Conservation (phyloP, 805 yeast genomes). For the Yarrowia deformans region DNA sequence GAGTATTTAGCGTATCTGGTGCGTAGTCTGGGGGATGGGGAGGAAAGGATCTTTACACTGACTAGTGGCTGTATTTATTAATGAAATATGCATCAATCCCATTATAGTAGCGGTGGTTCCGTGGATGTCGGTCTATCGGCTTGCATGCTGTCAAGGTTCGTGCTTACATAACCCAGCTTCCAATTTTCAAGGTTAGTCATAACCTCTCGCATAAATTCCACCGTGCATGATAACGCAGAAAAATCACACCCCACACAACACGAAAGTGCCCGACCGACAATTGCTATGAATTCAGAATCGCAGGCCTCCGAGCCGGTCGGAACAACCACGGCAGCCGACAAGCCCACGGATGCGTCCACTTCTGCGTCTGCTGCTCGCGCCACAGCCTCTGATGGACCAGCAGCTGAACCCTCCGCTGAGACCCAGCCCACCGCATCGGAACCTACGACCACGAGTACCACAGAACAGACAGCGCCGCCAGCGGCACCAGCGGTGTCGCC, state of each 20-base stretch:
- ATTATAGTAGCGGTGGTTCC: background rate
- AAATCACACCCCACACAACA: slow-evolving; percentile 29
- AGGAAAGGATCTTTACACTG: no score
- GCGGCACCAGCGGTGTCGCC: background rate
- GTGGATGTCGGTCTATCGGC: no score
- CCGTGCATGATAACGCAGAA: slow-evolving; percentile 32
- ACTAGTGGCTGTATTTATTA: background rate
- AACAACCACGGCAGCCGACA: background rate
- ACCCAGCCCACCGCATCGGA: slow-evolving; percentile 1
- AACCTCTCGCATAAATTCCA: slow-evolving; percentile 14
- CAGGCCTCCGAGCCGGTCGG: slow-evolving; percentile 1
- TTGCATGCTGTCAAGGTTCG: no score
- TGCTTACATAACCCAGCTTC: background rate
- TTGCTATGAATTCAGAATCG: slow-evolving; percentile 17
- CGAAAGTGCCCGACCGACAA: background rate
- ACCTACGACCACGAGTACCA: background rate
- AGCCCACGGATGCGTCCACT: slow-evolving; percentile 3
- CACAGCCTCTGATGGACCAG: background rate
- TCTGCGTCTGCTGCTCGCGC: background rate
- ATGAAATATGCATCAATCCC: background rate
- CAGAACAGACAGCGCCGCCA: background rate
- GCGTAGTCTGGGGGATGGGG: no score
- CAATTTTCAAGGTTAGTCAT: background rate
- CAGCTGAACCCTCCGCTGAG: background rate
- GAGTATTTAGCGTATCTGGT: no score